phyloP scores from a whole-genome alignment of 2,329 filamentous ascomycete species.

The Diplodia sapinea region DNA sequence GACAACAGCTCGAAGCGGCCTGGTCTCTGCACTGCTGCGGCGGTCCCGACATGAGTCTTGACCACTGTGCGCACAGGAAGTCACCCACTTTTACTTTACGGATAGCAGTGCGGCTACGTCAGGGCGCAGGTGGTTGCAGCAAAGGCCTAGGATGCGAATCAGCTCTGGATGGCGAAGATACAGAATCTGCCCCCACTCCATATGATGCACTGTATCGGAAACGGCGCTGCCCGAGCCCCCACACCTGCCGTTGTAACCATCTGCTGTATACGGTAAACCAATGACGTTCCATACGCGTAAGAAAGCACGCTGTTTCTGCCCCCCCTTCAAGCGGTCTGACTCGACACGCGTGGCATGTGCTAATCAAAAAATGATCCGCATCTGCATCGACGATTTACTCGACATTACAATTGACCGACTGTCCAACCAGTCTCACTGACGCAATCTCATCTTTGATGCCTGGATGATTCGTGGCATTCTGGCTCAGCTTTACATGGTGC shows the following conservation, averaged over 20 bases:
- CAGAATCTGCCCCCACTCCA: no score
- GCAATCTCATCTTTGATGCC: background rate
- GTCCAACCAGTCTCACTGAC: background rate
- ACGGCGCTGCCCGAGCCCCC: background rate
- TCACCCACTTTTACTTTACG: background rate
- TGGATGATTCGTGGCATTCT: background rate
- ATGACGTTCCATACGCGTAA: conserved; percentile 4
- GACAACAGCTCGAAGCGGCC: background rate
- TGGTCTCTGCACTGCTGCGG: background rate
- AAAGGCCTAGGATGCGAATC: no score
- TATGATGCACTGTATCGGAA: background rate
- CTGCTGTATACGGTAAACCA: background rate
- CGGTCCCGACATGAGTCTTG: background rate
- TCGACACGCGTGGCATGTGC: background rate
- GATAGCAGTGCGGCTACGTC: background rate
- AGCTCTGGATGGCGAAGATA: no score
- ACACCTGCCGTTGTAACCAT: background rate
- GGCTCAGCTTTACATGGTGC: background rate
- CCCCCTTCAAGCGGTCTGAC: conserved; percentile 4
- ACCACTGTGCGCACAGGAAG: background rate
- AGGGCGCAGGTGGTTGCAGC: background rate
- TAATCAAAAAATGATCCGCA: background rate
- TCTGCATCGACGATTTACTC: conserved; percentile 12
- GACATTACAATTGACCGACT: background rate
- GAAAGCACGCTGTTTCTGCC: background rate